phyloP scores from a whole-genome alignment of 164 flowering plant species.

The Cinnamomum chago region DNA sequence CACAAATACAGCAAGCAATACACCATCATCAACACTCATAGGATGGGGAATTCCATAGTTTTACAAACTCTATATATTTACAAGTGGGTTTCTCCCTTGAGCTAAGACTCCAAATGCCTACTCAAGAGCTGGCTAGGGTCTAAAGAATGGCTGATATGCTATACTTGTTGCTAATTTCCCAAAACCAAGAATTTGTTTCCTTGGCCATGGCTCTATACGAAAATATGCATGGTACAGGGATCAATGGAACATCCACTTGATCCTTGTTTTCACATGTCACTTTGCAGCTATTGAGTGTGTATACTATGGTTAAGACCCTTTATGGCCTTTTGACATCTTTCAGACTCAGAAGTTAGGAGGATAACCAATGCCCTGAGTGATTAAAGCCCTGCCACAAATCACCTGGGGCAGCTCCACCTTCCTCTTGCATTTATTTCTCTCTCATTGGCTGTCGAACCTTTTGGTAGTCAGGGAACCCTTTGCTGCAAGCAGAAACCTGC shows the following conservation, averaged over 20 bases:
- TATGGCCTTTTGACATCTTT: background rate
- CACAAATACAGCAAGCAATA: background rate
- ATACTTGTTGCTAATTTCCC: conserved; percentile 1
- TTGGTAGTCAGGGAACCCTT: conserved; percentile 52
- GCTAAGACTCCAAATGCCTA: background rate
- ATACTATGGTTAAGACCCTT: background rate
- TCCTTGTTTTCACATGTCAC: too few species aligned
- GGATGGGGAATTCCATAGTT: background rate
- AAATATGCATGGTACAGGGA: background rate
- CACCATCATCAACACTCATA: background rate
- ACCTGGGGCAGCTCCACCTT: background rate
- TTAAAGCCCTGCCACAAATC: too few species aligned
- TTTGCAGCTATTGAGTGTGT: too few species aligned
- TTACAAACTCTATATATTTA: background rate
- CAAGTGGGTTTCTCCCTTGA: background rate
- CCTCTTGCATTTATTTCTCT: conserved; percentile 26
- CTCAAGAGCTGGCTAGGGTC: background rate
- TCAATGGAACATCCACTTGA: background rate
- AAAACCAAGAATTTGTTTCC: conserved; percentile 4
- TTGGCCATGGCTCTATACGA: conserved; percentile 4
- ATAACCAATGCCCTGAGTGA: too few species aligned
- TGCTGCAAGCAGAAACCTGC: conserved; percentile 65
- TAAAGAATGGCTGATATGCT: background rate
- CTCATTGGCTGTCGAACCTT: conserved; percentile 46
- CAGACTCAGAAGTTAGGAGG: too few species aligned